Conservation (phyloP, 352 stramenopile genomes). For the Elongisporangium undulatum region DNA sequence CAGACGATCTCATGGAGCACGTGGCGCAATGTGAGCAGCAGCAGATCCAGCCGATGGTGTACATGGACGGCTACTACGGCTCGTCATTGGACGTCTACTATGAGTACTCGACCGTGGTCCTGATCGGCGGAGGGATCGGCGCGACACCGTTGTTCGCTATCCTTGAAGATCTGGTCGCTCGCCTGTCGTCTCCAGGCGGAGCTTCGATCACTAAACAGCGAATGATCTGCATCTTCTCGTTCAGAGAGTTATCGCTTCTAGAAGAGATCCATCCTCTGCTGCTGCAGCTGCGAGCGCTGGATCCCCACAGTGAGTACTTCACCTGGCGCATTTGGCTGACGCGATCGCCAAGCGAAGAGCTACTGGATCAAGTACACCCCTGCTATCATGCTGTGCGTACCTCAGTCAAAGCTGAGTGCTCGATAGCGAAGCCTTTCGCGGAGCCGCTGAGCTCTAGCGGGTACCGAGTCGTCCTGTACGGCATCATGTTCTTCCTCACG, state of each 20-base stretch:
- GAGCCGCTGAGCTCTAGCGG: slow-evolving; percentile 24
- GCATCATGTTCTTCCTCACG: slow-evolving; percentile 16
- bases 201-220: slow-evolving; percentile 11
- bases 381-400: not conserved
- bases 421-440: slow-evolving; percentile 19
- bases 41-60: slow-evolving; percentile 23
- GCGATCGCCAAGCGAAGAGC: slow-evolving; percentile 10
- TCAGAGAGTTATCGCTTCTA: slow-evolving; percentile 32
- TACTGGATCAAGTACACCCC: slow-evolving; percentile 18
- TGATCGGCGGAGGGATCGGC: slow-evolving; percentile 47
- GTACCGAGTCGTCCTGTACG: slow-evolving; percentile 22
- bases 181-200: slow-evolving; percentile 2
- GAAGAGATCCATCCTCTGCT: slow-evolving; percentile 36
- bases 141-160: slow-evolving; percentile 50
- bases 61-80: slow-evolving; percentile 57
- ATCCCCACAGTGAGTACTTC: slow-evolving; percentile 17
- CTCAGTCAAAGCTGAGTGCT: slow-evolving; percentile 6
- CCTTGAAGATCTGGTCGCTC: slow-evolving; percentile 39
- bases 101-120: slow-evolving; percentile 34
- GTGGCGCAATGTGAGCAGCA: slow-evolving; percentile 22
- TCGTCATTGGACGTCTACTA: slow-evolving; percentile 34
- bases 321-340: slow-evolving; percentile 29
- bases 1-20: slow-evolving; percentile 30
- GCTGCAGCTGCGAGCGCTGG: slow-evolving; percentile 17
- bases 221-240: slow-evolving; percentile 34